Evolutionary conservation across 331 rosid genomes (phyloP).

Genomic region (Prunus yedoensis): DNA sequence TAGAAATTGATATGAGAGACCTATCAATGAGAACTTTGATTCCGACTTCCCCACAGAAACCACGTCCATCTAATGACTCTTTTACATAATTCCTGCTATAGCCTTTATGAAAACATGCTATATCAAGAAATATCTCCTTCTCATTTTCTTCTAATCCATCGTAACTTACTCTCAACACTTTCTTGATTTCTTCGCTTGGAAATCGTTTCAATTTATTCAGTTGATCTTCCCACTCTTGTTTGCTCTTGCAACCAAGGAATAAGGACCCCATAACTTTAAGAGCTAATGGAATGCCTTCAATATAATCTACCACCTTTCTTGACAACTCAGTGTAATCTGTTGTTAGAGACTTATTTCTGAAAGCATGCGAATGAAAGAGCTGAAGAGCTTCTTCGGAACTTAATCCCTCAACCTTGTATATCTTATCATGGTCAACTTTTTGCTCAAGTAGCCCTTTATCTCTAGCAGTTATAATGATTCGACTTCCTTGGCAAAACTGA

Average conservation of each 20-base stretch:
- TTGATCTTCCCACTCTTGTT: constrained; percentile 35
- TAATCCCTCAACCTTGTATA: constrained; percentile 8
- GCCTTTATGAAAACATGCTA: constrained; percentile 44
- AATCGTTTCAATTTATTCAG: constrained; percentile 21
- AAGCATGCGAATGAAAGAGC: constrained; percentile 24
- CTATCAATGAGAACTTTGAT: constrained; percentile 13
- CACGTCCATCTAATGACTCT: constrained; percentile 28
- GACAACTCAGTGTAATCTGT: constrained; percentile 7
- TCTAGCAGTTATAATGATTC: constrained; percentile 24
- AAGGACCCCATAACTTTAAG: constrained; percentile 37
- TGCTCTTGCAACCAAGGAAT: constrained; percentile 31
- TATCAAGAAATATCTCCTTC: constrained; percentile 27
- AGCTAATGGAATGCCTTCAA: constrained; percentile 17
- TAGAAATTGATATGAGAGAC: background rate
- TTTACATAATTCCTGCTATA: constrained; percentile 16
- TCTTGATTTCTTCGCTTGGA: constrained; percentile 23
- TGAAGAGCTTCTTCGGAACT: constrained; percentile 5
- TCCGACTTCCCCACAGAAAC: background rate
- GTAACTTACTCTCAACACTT: constrained; percentile 34
- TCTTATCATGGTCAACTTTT: background rate
- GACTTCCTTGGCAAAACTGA: constrained; percentile 26
- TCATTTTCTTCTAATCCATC: constrained; percentile 20
- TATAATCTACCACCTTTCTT: constrained; percentile 12
- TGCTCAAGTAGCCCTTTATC: constrained; percentile 5
- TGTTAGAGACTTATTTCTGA: background rate